Conservation (phyloP, 2,329 filamentous ascomycete genomes). For the Penicillium digitatum region DNA sequence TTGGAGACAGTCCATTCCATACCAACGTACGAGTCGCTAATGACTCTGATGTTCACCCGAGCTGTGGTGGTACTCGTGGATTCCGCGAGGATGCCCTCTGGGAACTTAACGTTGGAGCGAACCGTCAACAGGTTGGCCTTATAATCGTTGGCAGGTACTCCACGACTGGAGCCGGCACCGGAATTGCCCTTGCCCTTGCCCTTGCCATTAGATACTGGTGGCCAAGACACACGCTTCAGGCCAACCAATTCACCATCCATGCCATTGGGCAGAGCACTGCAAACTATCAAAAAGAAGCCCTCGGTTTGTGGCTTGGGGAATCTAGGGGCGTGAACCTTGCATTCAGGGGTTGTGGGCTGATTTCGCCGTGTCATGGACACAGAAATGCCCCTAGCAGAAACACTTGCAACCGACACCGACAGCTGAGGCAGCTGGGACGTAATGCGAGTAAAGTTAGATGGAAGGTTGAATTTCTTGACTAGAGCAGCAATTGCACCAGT, state of each 20-base stretch:
- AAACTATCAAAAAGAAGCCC: slow-evolving; percentile 82
- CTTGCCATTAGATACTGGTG: slow-evolving; percentile 29
- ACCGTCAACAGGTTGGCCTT: slow-evolving; percentile 20
- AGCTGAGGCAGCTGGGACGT: slow-evolving; percentile 66
- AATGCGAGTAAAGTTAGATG: slow-evolving; percentile 52
- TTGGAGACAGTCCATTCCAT: slow-evolving; percentile 58
- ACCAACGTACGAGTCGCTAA: slow-evolving; percentile 84
- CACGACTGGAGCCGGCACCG: slow-evolving; percentile 14
- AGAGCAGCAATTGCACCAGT: slow-evolving; percentile 25
- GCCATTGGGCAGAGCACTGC: slow-evolving; percentile 38
- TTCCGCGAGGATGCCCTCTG: slow-evolving; percentile 17
- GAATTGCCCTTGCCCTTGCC: slow-evolving; percentile 14
- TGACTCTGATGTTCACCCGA: slow-evolving; percentile 65
- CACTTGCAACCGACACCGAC: slow-evolving; percentile 55
- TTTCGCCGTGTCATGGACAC: slow-evolving; percentile 63
- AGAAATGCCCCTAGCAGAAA: slow-evolving; percentile 60
- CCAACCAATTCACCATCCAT: slow-evolving; percentile 72
- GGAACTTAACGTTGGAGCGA: slow-evolving; percentile 34
- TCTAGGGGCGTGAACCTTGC: slow-evolving; percentile 75
- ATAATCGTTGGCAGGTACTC: slow-evolving; percentile 12
- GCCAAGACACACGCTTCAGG: slow-evolving; percentile 82
- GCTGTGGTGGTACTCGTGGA: slow-evolving; percentile 9
- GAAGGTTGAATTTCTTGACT: slow-evolving; percentile 30
- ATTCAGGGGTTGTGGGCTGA: slow-evolving; percentile 59
- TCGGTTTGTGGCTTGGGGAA: slow-evolving; percentile 95